Base-by-base conservation (phyloP, 2,329 filamentous ascomycete species). In the Fusarium sp. region DNA sequence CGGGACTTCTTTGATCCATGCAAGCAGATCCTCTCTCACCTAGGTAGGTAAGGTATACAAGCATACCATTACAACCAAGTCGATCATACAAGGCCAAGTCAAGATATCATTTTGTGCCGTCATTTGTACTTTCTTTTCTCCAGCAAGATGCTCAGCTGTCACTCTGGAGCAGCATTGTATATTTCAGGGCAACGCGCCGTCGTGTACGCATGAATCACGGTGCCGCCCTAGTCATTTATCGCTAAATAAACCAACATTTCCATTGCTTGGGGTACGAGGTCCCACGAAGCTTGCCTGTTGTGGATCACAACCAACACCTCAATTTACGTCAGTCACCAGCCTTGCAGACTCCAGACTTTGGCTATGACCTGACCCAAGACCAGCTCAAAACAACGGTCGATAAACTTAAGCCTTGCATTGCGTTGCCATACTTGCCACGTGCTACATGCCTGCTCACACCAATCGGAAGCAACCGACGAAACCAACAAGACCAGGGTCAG, bases 341-440 rank as follows among this genome's bases (percentile, higher is more conserved):
- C 51, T 51, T 62, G 47, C 19, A 44, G 29, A 46, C 55, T 47
- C 28, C 42, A 55, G 38, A 53, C 56, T 48, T 19, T 34, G 41
- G 41, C 11, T 42, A 44, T 62, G 58, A 54, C 64, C 66, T 66
- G 64, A 68, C 53, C 67, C 69, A 57, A 70, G 68, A 70, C 68
- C 62, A 62, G 52, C 32, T 58, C 64, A 61, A 69, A 70, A 68
- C 64, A 62, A 57, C 61, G 49, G 58, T 57, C 53, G 54, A 61
- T 58, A 2, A 31, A 31, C 29, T 60, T 67, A 59, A n/a, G 12
- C 31, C 13, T n/a, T 34, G 56, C 55, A 67, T 67, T 56, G 19
- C 19, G 19, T 19, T 19, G 19, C 19, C 19, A 2, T 47, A 40
- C 47, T 59, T 61, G 58, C 68, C 67, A 70, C 68, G 68, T 71